Conservation (phyloP, 2,329 filamentous ascomycete genomes). For the Bipolaris sorokiniana region DNA sequence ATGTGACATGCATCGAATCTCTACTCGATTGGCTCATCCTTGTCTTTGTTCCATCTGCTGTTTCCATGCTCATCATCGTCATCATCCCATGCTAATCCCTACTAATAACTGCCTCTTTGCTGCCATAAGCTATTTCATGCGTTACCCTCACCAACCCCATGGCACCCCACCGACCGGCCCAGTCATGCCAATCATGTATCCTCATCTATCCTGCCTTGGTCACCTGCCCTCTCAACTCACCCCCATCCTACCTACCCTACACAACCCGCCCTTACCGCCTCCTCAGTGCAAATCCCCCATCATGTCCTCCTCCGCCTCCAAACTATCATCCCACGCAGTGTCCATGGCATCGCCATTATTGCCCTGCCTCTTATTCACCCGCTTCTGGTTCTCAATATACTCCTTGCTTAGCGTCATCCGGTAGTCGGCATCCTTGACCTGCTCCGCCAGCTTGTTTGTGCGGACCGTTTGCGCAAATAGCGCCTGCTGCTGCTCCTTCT, state of each 20-base stretch:
- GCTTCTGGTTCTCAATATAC: slow-evolving; percentile 61
- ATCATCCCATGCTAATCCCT: not conserved
- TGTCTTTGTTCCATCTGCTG: not conserved
- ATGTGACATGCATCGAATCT: not conserved
- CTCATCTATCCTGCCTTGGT: too few species aligned
- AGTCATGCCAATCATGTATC: slow-evolving; percentile 3
- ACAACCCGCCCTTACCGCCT: not conserved
- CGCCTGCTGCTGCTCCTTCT: slow-evolving; percentile 51
- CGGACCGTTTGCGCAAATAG: slow-evolving; percentile 58
- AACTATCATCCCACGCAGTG: slow-evolving; percentile 42
- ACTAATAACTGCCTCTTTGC: slow-evolving; percentile 9
- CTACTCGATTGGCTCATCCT: not conserved
- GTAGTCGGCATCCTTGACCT: slow-evolving; percentile 61
- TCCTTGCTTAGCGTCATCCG: slow-evolving; percentile 64
- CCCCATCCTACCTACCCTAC: not conserved
- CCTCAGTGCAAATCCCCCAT: slow-evolving; percentile 46
- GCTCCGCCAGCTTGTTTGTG: slow-evolving; percentile 58
- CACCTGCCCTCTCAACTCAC: too few species aligned
- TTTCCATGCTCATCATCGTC: not conserved
- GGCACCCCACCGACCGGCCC: slow-evolving; percentile 17
- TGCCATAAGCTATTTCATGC: slow-evolving; percentile 35
- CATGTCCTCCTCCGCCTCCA: slow-evolving; percentile 48
- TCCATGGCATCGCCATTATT: slow-evolving; percentile 46
- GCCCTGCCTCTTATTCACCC: slow-evolving; percentile 52
- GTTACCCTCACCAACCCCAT: slow-evolving; percentile 37